Base-by-base conservation (phyloP, 768 basidiomycete genomes). In the Hericium coralloides region DNA sequence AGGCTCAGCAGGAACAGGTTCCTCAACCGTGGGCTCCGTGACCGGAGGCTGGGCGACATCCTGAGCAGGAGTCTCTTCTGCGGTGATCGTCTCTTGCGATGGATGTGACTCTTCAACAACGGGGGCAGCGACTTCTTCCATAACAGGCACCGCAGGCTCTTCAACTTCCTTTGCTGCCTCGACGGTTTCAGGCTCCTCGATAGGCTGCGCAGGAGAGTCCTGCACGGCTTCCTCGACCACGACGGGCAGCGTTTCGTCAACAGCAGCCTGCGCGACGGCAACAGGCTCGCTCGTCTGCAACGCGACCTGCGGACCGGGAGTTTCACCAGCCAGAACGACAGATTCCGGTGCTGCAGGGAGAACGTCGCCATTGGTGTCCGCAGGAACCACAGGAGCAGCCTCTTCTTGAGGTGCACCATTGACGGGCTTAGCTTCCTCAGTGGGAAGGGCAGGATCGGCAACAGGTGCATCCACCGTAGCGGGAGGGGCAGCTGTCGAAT, bases 321-420 rank as follows among this genome's bases (percentile, higher is more conserved):
- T 70, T 26, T 65, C 63, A 2, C 67, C 69, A 4, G 68, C 54
- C 2, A 71, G 31, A 9, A 31, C 67, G 37, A 68, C 62, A 9
- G 54, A 53, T 53, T 67, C 70, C 2, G 69, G 69, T 1, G 69
- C 69, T 26, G 70, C 62, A 6, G 70, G 67, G 9, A 67, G 63
- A 15, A 57, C 54, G 15, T 60, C 60, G 15, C 49, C 43, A 8
- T 52, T n/a, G 10, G 12, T n/a, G 38, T 22, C 57, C 23, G 37
- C 39, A 2, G 52, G 48, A 22, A 25, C 26, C 17, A 38, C 38
- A 26, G 48, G 22, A 1, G 22, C 14, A 9, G 25, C 43, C 12
- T 38, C 37, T 5, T 55, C 49, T 7, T 53, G 22, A 7, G 52
- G 31, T n/a, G 47, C 43, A 18, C 49, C 59, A 31, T 60, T 60